A percentile compares a stretch with the other conserved stretches of the same genome.
Evolutionary conservation across 1,284 basidiomycete genomes (phyloP).

Genomic region (Inonotus hispidus): DNA sequence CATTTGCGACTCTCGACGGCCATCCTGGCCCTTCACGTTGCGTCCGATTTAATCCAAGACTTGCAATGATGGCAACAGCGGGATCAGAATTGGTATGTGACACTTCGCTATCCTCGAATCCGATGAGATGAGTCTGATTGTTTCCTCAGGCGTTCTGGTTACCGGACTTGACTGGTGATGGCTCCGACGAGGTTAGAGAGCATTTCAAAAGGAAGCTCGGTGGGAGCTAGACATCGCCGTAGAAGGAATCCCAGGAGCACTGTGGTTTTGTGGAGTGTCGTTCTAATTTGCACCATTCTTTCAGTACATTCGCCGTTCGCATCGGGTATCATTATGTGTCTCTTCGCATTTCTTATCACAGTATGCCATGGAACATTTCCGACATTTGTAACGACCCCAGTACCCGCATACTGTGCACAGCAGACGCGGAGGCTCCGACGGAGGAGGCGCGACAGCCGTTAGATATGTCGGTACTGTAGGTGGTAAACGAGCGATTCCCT

Average conservation of each 20-base stretch:
- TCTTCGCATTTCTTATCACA: conserved; percentile 52
- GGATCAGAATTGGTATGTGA: conserved; percentile 77
- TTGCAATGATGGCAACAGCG: conserved; percentile 84
- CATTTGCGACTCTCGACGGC: conserved; percentile 59
- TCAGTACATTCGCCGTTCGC: conserved; percentile 49
- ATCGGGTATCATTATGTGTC: conserved; percentile 57
- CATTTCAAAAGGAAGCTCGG: conserved; percentile 33
- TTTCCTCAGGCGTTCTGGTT: conserved; percentile 72
- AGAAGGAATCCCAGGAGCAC: not conserved
- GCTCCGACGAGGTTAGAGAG: conserved; percentile 46
- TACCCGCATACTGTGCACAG: conserved; percentile 67
- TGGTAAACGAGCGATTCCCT: conserved; percentile 57
- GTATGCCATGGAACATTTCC: conserved; percentile 51
- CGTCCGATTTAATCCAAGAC: conserved; percentile 82
- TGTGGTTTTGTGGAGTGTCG: not conserved
- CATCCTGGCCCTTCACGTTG: conserved; percentile 80
- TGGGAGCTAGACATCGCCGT: not conserved
- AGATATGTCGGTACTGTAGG: conserved; percentile 51
- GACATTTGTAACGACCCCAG: conserved; percentile 60
- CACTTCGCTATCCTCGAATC: not conserved
- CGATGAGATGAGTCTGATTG: not conserved
- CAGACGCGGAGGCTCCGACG: conserved; percentile 45
- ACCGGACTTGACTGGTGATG: conserved; percentile 55
- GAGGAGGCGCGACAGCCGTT: conserved; percentile 44
- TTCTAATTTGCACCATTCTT: not conserved